Base-by-base conservation (phyloP, 2,329 filamentous ascomycete genomes). In the Fusarium equiseti region DNA sequence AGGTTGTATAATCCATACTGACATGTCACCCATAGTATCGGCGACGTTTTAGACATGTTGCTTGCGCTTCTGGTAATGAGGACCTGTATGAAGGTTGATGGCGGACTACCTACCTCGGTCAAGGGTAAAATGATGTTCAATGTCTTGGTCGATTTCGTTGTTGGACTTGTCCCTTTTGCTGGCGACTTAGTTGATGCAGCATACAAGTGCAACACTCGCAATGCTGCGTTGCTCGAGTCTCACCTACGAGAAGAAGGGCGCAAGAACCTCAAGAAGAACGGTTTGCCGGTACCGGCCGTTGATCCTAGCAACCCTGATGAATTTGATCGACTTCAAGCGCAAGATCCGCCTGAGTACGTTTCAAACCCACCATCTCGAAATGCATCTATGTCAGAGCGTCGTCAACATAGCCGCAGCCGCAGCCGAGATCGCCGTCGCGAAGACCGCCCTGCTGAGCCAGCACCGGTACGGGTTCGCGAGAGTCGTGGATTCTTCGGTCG, bases 111-210 rank as follows among this genome's bases (percentile, higher is more conserved):
- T 3, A 71, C 79, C 7, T 76, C 79, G 12, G 80, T 95, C 52
- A 85, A 88, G 59, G 79, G 87, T 29, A 87, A 87, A 76, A 98
- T 99, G 96, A 79, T 94, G 70, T 81, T 94, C 76, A 97, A 97
- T 80, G 88, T 98, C 59, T 75, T 86, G 6, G 64, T 95, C 43
- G 93, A 97, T 77, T 93, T 96, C 73, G 78, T 87, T 40, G 83
- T 95, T 35, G 93, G 93, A 8, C 81, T 96, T 5, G 83, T 95
- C 1, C 93, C 93, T 0, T 88, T 95, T 67, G 68, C 94, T 1
- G 93, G 93, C n/a, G 93, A 95, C 75, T 64, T 95, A 4, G 87
- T 86, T 42, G 93, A 96, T 75, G 91, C 91, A 8, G 79, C 89
- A 5, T 91, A 91, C 81, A 90, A 92, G 66, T 90, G 90, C 77